A percentile compares a stretch with the other conserved stretches of the same genome.
Conservation (phyloP, 108 stramenopile species). For the Epithemia pelagica region DNA sequence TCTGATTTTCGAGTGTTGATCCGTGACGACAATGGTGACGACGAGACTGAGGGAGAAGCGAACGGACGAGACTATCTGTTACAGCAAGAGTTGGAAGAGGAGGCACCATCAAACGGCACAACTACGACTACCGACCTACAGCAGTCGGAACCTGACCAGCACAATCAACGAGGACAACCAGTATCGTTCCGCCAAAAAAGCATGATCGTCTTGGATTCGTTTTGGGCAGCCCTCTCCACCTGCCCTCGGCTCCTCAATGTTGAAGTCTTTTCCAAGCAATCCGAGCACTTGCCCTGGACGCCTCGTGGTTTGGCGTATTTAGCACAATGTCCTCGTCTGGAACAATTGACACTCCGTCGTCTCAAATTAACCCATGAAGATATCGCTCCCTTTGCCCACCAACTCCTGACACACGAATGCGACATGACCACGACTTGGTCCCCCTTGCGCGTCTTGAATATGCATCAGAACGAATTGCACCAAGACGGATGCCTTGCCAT, state of each 20-base stretch:
- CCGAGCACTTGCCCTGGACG: background rate
- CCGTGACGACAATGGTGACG: background rate
- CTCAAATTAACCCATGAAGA: background rate
- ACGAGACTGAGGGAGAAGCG: background rate
- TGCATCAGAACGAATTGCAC: background rate
- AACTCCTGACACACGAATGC: background rate
- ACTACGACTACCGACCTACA: no score
- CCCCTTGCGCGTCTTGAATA: background rate
- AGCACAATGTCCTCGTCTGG: background rate
- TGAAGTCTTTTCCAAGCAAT: background rate
- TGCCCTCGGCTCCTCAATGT: background rate
- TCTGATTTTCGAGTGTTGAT: background rate
- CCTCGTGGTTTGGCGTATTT: background rate
- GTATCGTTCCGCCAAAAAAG: background rate
- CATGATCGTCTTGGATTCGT: conserved; percentile 4
- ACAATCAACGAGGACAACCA: no score
- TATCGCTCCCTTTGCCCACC: background rate
- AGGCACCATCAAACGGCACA: no score
- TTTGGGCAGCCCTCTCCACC: background rate
- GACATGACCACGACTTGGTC: background rate
- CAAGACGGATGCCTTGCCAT: conserved; percentile 1
- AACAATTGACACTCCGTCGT: conserved; percentile 1
- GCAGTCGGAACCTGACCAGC: no score
- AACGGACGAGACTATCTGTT: background rate
- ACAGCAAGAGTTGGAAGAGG: background rate